phyloP scores from a whole-genome alignment of 2,329 filamentous ascomycete species.

The Hypocrella siamensis region DNA sequence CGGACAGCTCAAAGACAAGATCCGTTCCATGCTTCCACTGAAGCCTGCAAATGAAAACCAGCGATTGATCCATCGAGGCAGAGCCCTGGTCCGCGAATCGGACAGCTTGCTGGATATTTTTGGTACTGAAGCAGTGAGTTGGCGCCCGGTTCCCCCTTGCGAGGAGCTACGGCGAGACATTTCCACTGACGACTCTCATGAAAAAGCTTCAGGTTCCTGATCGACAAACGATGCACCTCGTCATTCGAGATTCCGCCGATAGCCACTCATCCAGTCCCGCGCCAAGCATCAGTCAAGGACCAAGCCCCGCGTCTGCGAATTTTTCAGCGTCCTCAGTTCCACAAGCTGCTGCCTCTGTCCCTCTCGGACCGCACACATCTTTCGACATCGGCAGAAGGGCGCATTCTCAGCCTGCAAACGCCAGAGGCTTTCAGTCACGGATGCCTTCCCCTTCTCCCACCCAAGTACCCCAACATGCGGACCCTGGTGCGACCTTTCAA shows the following conservation, averaged over 20 bases:
- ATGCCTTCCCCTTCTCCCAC: slow-evolving; percentile 14
- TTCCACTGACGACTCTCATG: neutral
- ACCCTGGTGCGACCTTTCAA: slow-evolving; percentile 16
- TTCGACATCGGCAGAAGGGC: slow-evolving; percentile 14
- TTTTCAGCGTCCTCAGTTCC: neutral
- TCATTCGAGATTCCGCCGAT: slow-evolving; percentile 26
- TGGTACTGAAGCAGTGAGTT: slow-evolving; percentile 34
- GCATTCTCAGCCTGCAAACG: slow-evolving; percentile 11
- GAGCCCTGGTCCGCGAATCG: slow-evolving; percentile 35
- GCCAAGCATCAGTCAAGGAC: slow-evolving; percentile 10
- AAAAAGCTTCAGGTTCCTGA: slow-evolving; percentile 26
- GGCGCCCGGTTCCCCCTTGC: neutral
- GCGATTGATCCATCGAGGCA: slow-evolving; percentile 44
- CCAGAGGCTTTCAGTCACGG: slow-evolving; percentile 13
- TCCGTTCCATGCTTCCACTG: slow-evolving; percentile 32
- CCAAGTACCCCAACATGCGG: slow-evolving; percentile 8
- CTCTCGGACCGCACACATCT: slow-evolving; percentile 13
- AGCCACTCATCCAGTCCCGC: slow-evolving; percentile 11
- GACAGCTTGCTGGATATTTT: slow-evolving; percentile 43
- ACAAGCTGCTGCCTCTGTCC: slow-evolving; percentile 5
- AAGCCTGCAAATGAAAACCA: slow-evolving; percentile 38
- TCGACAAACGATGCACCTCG: slow-evolving; percentile 37
- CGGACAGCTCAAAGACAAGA: slow-evolving; percentile 40
- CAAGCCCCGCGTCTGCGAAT: slow-evolving; percentile 9
- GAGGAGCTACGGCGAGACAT: neutral